phyloP scores from a whole-genome alignment of 2,329 filamentous ascomycete species.

The Cladosporium sphaerospermum region DNA sequence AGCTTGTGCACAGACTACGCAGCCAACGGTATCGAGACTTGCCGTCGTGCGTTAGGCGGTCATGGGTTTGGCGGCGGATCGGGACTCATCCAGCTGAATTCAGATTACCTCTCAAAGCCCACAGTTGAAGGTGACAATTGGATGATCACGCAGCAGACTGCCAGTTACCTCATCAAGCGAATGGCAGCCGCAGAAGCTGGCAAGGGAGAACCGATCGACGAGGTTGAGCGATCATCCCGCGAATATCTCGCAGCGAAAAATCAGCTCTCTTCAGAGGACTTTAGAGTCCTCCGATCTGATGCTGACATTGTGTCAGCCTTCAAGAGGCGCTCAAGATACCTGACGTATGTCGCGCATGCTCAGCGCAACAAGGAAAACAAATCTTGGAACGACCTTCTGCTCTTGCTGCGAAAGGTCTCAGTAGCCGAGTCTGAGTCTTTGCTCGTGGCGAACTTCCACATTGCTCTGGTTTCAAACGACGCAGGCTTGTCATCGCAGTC shows the following conservation, averaged over 20 bases:
- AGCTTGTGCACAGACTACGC: constrained; percentile 48
- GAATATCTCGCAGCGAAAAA: constrained; percentile 33
- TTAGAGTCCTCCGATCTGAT: constrained; percentile 32
- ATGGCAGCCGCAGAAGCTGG: constrained; percentile 38
- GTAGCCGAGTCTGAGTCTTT: constrained; percentile 46
- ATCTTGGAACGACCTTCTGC: constrained; percentile 43
- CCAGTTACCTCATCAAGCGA: constrained; percentile 47
- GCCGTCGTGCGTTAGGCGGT: constrained; percentile 48
- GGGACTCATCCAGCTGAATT: constrained; percentile 47
- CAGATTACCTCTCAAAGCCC: constrained; percentile 47
- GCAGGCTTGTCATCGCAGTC: constrained; percentile 23
- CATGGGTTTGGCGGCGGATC: constrained; percentile 50
- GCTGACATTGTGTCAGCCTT: constrained; percentile 40
- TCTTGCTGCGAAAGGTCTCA: constrained; percentile 37
- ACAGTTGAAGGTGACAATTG: constrained; percentile 53
- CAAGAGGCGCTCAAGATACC: constrained; percentile 39
- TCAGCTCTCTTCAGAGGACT: constrained; percentile 23
- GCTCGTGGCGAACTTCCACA: constrained; percentile 42
- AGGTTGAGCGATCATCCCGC: constrained; percentile 38
- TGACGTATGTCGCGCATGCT: constrained; percentile 39
- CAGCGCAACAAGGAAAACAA: constrained; percentile 41
- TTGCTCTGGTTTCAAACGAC: constrained; percentile 28
- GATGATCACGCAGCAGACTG: constrained; percentile 52
- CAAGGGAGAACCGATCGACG: constrained; percentile 32
- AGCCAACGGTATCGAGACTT: constrained; percentile 50